Conservation (phyloP, 306 rosid species). For the Glycine latifolia region DNA sequence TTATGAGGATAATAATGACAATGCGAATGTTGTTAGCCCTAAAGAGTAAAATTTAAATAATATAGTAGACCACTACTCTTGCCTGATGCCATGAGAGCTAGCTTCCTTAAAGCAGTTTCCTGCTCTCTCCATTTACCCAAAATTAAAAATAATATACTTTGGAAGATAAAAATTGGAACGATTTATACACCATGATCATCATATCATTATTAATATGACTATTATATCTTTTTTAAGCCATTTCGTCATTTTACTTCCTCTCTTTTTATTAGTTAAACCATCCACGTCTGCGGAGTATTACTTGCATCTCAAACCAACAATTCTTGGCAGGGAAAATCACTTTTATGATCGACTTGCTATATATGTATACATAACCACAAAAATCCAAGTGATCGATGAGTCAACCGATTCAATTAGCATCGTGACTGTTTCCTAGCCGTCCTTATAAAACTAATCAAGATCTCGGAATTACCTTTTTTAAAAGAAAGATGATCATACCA, state of each 20-base stretch:
- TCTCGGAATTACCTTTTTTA: too few relatives aligned
- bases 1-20: too few relatives aligned
- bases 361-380: neutral
- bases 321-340: neutral
- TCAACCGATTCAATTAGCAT: neutral
- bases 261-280: slow-evolving; percentile 39
- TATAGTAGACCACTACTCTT: too few relatives aligned
- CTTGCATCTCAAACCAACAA: slow-evolving; percentile 19
- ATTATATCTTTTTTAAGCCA: neutral
- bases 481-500: too few relatives aligned
- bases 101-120: too few relatives aligned
- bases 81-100: too few relatives aligned
- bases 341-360: neutral
- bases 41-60: too few relatives aligned
- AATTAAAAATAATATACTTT: too few relatives aligned
- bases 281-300: slow-evolving; percentile 45
- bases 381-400: neutral
- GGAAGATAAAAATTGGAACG: too few relatives aligned
- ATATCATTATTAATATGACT: neutral
- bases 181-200: neutral
- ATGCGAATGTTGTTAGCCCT: too few relatives aligned
- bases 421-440: neutral
- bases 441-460: neutral
- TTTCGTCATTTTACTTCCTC: neutral
- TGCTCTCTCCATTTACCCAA: too few relatives aligned